Conservation (phyloP, 805 yeast species). For the Candida khao-thaluensis region DNA sequence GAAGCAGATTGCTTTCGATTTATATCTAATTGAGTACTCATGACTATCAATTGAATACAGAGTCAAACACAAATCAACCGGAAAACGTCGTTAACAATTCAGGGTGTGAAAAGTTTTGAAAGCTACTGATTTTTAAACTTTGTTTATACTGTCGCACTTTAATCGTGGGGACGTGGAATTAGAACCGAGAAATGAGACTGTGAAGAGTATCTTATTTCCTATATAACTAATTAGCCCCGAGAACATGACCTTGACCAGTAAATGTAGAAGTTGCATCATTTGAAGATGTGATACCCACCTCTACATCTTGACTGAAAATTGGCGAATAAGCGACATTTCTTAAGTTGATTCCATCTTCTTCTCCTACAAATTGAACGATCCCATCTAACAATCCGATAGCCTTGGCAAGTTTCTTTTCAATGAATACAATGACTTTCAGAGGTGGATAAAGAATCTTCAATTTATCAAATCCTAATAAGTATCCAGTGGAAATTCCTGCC, state of each 20-base stretch:
- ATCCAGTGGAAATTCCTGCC: constrained; percentile 67
- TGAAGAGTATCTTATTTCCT: no score
- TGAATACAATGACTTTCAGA: constrained; percentile 57
- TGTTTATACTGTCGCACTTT: constrained; percentile 1
- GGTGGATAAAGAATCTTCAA: constrained; percentile 65
- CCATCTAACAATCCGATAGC: constrained; percentile 55
- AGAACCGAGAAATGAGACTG: no score
- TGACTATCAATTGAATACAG: background rate
- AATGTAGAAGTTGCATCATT: constrained; percentile 14
- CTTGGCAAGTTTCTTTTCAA: constrained; percentile 54
- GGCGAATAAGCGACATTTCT: constrained; percentile 37
- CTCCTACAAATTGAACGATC: constrained; percentile 56
- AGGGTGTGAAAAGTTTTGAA: no score
- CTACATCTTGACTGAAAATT: constrained; percentile 25
- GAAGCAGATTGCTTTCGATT: constrained; percentile 1
- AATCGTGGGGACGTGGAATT: no score
- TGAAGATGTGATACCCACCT: constrained; percentile 11
- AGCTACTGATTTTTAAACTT: no score
- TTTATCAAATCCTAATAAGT: constrained; percentile 55
- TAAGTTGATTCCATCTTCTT: constrained; percentile 53
- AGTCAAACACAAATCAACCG: background rate
- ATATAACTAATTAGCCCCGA: constrained; percentile 14
- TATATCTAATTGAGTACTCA: background rate
- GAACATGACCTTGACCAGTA: constrained; percentile 21
- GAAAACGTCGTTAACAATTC: no score